phyloP scores from a whole-genome alignment of 2,329 filamentous ascomycete genomes.

The Aspergillus pseudoglaucus region DNA sequence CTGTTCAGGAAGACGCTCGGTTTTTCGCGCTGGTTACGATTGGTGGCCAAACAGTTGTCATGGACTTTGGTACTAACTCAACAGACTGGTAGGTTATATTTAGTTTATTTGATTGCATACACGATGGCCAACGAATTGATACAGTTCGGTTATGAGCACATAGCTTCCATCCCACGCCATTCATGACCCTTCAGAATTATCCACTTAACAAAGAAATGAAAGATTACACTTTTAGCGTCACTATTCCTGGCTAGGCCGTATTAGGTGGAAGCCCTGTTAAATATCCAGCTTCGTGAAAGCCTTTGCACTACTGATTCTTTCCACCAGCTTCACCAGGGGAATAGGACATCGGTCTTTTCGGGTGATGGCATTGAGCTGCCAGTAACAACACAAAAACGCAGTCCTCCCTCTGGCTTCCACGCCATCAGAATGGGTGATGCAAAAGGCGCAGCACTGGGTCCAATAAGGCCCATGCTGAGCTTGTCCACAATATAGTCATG shows the following conservation, averaged over 20 bases:
- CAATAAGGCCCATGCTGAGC: not conserved
- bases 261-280: not conserved
- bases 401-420: not conserved
- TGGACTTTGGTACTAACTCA: constrained; percentile 70
- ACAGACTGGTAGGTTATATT: constrained; percentile 54
- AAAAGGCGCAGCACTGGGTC: not conserved
- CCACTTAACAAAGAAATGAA: constrained; percentile 43
- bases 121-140: not conserved
- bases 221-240: constrained; percentile 54
- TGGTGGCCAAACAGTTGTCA: constrained; percentile 60
- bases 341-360: no score
- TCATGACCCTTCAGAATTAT: constrained; percentile 49
- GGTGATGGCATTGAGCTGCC: no score
- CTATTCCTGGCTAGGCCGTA: constrained; percentile 2
- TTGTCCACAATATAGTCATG: not conserved
- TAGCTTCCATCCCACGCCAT: constrained; percentile 50
- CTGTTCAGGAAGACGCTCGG: constrained; percentile 59
- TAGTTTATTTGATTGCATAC: not conserved
- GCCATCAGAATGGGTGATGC: not conserved
- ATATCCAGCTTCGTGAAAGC: not conserved
- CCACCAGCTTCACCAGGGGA: no score
- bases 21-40: constrained; percentile 65
- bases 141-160: constrained; percentile 64
- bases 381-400: no score
- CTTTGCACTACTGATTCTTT: not conserved